Base-by-base conservation (phyloP, 1,139 yeast species). In the Geotrichum macrosporum region DNA sequence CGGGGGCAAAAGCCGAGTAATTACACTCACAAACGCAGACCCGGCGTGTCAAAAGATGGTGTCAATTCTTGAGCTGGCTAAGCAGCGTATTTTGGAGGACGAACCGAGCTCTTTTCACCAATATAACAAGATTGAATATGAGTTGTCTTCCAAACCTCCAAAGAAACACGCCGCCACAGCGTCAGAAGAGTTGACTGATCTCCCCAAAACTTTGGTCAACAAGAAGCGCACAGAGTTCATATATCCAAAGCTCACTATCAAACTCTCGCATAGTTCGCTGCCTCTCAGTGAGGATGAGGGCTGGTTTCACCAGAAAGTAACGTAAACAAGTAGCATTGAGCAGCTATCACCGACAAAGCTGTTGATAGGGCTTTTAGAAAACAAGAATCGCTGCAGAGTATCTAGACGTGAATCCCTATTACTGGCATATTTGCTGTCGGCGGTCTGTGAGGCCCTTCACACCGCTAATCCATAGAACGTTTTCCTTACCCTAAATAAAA, bases 21-120 rank as follows among this genome's bases (percentile, higher is more conserved):
- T 53, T n/a, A 41, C 46, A 20, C 24, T 58, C 5, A 22, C 42
- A 3, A 55, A 56, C 40, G 30, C 47, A 3, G 57, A 53, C 10
- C 44, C 44, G 5, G 43, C 57, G 4, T 52, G 55, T 35, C 62
- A 60, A 47, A 58, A 59, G 48, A 47, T 59, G 46, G 47, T 59
- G 15, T 54, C 64, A 3, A 55, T 60, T 15, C 57, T 53, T 9
- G 64, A 61, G 43, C 50, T 50, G 35, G 53, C 53, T 33, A 61
- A 61, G 47, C 48, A 46, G 36, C 36, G 48, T 36, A 10, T 44
- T 20, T 34, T 49, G 22, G 32, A 32, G 15, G 48, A 36, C 8
- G 30, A 30, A 9, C 41, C 44, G n/a, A 29, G 26, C 6, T 39
- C 41, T 1, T 30, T 53, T 18, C 51, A 52, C 42, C 62, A 59